Conservation (phyloP, 257 asterid species). For the Jaltomata sinuosa region DNA sequence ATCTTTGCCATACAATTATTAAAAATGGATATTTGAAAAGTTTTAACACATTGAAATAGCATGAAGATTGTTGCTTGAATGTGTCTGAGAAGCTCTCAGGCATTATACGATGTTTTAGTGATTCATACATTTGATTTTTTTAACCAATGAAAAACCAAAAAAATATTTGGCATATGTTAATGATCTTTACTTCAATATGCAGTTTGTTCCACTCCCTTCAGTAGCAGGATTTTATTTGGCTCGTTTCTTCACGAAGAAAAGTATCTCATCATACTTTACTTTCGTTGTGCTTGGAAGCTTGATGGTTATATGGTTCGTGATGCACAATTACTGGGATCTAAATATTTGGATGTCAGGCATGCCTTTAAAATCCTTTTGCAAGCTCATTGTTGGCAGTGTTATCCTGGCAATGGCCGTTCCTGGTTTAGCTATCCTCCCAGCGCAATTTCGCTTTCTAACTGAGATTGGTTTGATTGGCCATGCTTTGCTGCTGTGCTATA, state of each 20-base stretch:
- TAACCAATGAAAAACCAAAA: background rate
- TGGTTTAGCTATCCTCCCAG: conserved; percentile 89
- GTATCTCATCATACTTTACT: conserved; percentile 72
- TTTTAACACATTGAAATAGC: background rate
- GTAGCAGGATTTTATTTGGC: conserved; percentile 93
- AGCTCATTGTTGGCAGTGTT: conserved; percentile 86
- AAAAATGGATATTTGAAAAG: background rate
- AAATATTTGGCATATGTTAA: background rate
- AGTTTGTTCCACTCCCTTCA: conserved; percentile 92
- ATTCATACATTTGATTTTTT: background rate
- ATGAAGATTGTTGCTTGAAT: background rate
- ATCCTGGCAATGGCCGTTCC: conserved; percentile 90
- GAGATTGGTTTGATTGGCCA: conserved; percentile 87
- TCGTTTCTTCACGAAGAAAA: conserved; percentile 88
- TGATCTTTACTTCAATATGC: conserved; percentile 27
- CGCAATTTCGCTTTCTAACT: conserved; percentile 53
- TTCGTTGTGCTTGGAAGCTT: conserved; percentile 88
- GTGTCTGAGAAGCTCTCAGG: background rate
- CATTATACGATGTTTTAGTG: background rate
- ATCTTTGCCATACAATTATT: background rate
- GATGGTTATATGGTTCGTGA: conserved; percentile 93
- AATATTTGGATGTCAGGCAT: conserved; percentile 99
- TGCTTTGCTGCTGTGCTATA: conserved; percentile 77
- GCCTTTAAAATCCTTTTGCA: conserved; percentile 92
- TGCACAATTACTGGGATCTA: conserved; percentile 97